Conservation (phyloP, 164 flowering plant genomes). For the Tetracentron sinense region DNA sequence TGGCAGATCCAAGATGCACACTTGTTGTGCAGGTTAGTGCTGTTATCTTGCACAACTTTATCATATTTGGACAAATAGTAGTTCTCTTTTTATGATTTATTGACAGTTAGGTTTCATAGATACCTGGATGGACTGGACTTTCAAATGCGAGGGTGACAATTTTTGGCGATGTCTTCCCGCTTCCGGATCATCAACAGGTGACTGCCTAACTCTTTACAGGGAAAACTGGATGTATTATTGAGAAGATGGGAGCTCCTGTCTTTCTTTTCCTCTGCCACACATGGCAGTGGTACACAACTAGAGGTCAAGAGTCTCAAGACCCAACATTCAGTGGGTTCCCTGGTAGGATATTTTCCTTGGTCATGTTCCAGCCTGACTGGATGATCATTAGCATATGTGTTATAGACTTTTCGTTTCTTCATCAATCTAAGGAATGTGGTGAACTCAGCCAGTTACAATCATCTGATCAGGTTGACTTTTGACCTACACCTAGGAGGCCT, state of each 20-base stretch:
- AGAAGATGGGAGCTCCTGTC: neutral
- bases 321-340: neutral
- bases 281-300: neutral
- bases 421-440: neutral
- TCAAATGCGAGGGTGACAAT: constrained; percentile 98
- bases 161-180: constrained; percentile 91
- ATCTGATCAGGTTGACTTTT: constrained; percentile 4
- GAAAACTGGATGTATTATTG: neutral
- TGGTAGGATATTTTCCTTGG: neutral
- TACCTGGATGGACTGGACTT: constrained; percentile 98
- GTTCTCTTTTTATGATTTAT: constrained; percentile 21
- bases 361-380: neutral
- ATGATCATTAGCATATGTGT: neutral
- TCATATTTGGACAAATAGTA: neutral
- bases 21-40: constrained; percentile 89
- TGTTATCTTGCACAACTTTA: neutral
- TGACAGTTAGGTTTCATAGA: constrained; percentile 43
- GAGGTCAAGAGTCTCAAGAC: neutral
- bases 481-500: neutral
- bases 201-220: constrained; percentile 4
- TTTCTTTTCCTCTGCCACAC: neutral
- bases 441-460: neutral
- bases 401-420: too few relatives aligned
- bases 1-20: constrained; percentile 91
- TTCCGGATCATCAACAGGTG: constrained; percentile 88